These are phyloP conservation scores for Cytospora piceae DNA, from an alignment of 2,329 filamentous ascomycete species.

Conservation along the genomic window DNA sequence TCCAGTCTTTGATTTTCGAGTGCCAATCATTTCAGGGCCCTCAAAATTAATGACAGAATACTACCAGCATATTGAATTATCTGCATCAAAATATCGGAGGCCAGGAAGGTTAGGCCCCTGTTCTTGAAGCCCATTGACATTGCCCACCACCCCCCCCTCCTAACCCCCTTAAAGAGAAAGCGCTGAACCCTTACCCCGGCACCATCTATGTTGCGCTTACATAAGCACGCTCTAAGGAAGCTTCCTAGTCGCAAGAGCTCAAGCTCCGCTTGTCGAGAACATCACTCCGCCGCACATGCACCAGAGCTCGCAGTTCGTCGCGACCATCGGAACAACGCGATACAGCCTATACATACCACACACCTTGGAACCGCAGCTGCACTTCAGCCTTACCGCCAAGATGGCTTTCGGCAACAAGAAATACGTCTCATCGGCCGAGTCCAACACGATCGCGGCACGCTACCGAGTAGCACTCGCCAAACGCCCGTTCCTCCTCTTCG, in stretches of 20 bases:
- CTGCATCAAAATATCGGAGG: no score
- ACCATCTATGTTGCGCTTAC: not conserved
- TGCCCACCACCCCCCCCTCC: not conserved
- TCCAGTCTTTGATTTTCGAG: no score
- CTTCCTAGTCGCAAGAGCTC: not conserved
- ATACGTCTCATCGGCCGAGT: slow-evolving; percentile 68
- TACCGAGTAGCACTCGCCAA: slow-evolving; percentile 77
- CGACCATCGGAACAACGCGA: not conserved
- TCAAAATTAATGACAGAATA: not conserved
- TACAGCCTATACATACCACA: not conserved
- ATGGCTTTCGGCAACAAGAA: slow-evolving; percentile 73
- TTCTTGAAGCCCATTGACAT: not conserved
- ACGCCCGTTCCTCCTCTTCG: slow-evolving; percentile 91
- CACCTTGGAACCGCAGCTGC: not conserved
- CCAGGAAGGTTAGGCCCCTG: not conserved
- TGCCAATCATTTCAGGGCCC: no score
- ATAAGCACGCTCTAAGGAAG: not conserved
- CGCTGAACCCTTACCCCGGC: not conserved
- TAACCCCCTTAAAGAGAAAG: not conserved
- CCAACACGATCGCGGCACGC: slow-evolving; percentile 69
- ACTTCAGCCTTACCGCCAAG: slow-evolving; percentile 30
- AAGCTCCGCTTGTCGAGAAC: not conserved
- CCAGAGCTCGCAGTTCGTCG: not conserved
- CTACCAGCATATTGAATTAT: slow-evolving; percentile 17
- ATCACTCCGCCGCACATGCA: not conserved